Evolutionary conservation across 371 early-diverging fungal genomes (phyloP).

Genomic region (Apophysomyces elegans): DNA sequence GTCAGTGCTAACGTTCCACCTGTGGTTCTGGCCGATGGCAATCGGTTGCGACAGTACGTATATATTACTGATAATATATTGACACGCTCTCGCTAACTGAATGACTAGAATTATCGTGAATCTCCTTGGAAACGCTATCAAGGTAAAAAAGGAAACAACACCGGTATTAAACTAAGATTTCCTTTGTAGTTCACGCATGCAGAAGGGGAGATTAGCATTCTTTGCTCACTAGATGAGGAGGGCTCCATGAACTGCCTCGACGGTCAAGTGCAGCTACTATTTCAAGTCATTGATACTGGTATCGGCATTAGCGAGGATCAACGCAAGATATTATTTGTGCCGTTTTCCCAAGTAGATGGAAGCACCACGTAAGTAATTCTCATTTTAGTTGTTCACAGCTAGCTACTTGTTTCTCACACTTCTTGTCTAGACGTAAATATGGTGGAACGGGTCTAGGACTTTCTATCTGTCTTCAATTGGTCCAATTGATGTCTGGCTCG

Average conservation of each 20-base stretch:
- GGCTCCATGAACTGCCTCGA: slow-evolving; percentile 16
- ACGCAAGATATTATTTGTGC: slow-evolving; percentile 59
- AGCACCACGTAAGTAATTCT: slow-evolving; percentile 48
- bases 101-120: slow-evolving; percentile 38
- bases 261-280: slow-evolving; percentile 26
- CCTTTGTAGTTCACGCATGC: slow-evolving; percentile 50
- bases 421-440: slow-evolving; percentile 49
- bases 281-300: slow-evolving; percentile 55
- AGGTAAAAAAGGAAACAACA: slow-evolving; percentile 11
- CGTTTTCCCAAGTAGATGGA: slow-evolving; percentile 63
- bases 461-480: slow-evolving; percentile 60
- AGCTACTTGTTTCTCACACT: background rate
- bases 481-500: slow-evolving; percentile 58
- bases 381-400: too few relatives aligned
- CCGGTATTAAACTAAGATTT: too few relatives aligned
- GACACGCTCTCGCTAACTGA: slow-evolving; percentile 5
- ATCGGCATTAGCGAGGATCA: slow-evolving; percentile 62
- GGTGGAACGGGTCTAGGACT: slow-evolving; percentile 70
- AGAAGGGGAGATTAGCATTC: slow-evolving; percentile 53
- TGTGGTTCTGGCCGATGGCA: slow-evolving; percentile 54
- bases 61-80: slow-evolving; percentile 10
- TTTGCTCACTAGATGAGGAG: slow-evolving; percentile 38
- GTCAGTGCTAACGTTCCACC: slow-evolving; percentile 41
- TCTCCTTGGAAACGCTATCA: slow-evolving; percentile 47
- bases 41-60: slow-evolving; percentile 43